Base-by-base conservation (phyloP, 345 rosid genomes). In the Psidium friedrichsthalianum region DNA sequence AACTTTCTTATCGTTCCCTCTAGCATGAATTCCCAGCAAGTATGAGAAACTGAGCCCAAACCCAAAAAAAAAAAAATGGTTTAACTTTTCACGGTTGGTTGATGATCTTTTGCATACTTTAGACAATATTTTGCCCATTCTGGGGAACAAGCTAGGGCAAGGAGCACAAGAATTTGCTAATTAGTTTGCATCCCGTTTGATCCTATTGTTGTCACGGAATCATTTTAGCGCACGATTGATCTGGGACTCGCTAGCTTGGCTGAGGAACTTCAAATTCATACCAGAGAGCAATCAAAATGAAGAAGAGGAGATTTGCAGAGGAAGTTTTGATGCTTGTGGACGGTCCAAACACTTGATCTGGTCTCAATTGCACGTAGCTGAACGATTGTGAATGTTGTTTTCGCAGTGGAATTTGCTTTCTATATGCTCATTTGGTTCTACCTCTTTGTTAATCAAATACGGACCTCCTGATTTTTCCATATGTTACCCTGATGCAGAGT, bases 311-410 rank as follows among this genome's bases (percentile, higher is more conserved):
- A 24, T 56, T 56, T 56, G 27, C 27, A 1, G 1, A 24, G 59
- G 27, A 9, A 25, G 3, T 13, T 4, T 24, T 2, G 24, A 0
- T 27, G 10, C 24, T 16, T 0, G 5, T 1, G 5, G 64, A 58
- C 25, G 32, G n/a, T n/a, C 32, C 0, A 58, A 58, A 16, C 16
- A 58, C 64, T 11, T 57, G 6, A 22, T 11, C 11, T 24, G 14
- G 32, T 58, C 14, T 58, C 32, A 58, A 25, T 8, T 11, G 3
- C 16, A 11, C 16, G 5, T 25, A 58, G 1, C 8, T 58, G 8
- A 58, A 11, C n/a, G 32, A 58, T 58, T n/a, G 32, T 58, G 32
- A 58, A 25, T 25, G 32, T n/a, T 25, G 11, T 58, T 5, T 25
- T 58, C 5, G 25, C 32, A 11, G 6, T 25, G 0, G 3, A 58